Base-by-base conservation (phyloP, 345 rosid genomes). In the Bretschneidera sinensis region DNA sequence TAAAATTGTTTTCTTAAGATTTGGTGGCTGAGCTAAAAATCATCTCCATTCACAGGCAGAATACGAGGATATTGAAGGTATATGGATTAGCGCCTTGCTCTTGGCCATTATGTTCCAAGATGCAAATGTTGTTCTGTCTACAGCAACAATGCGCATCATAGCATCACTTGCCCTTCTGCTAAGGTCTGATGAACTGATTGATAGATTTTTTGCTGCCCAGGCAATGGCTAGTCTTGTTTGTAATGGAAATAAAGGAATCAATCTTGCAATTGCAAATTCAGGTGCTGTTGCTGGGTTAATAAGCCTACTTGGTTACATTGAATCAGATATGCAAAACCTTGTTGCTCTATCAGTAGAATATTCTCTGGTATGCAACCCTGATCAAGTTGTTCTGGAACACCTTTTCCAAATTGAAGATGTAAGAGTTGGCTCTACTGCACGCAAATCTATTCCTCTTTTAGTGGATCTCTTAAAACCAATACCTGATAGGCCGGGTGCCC, bases 381-480 rank as follows among this genome's bases (percentile, higher is more conserved):
- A 74, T 65, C 87, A 81, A 63, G 79, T 81, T 69, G 77, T 79
- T 68, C 79, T 91, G 64, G 82, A 86, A 64, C 73, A 67, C 55
- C 88, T 91, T 63, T 88, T 91, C 62, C 82, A 81, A 63, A 76
- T 86, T 55, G 96, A 88, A 74, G 96, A 86, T 72, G 79, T 91
- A 43, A 81, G 84, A 71, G 62, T 76, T 74, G 96, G 95, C 50
- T 80, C 90, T 70, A 64, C 81, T 48, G 81, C 98, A 33, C 83
- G 85, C 5, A 86, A 85, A 74, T 78, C 92, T 67, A 85, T 92
- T 71, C 96, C 98, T 51, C 71, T 85, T 58, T 74, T 92, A 69
- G 98, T 92, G 64, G 98, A 92, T 79, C 85, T 86, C 61, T 68
- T 92, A 76, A 83, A 81, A 77, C 98, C 98, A 15, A 81, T 88